Evolutionary conservation across 495 filamentous ascomycete species (phyloP).

Genomic region (Thermochaetoides thermophila): DNA sequence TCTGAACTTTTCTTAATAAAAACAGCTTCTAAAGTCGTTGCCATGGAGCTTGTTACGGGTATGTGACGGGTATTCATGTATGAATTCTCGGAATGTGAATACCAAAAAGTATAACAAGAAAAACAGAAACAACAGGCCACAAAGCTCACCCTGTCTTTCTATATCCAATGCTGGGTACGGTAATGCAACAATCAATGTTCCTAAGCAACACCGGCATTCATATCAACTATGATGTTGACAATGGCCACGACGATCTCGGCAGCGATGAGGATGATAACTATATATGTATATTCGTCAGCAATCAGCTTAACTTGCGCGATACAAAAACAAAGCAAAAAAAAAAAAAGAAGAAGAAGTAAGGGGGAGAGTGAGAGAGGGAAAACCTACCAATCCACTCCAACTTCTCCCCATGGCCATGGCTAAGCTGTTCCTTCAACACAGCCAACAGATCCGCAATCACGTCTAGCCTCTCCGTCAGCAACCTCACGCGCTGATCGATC

Average conservation of each 20-base stretch:
- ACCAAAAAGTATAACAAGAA: no score
- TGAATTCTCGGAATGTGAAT: no score
- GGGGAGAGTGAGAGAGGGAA: not conserved
- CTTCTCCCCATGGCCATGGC: conserved; percentile 89
- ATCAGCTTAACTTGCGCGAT: not conserved
- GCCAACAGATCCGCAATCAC: conserved; percentile 91
- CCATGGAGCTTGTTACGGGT: no score
- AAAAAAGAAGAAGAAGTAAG: not conserved
- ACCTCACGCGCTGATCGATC: conserved; percentile 88
- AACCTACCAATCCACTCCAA: conserved; percentile 85
- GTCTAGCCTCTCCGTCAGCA: conserved; percentile 78
- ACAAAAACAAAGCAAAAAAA: conserved; percentile 1
- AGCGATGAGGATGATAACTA: conserved; percentile 88
- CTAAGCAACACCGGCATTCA: conserved; percentile 68
- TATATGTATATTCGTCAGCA: not conserved
- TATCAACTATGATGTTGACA: conserved; percentile 89
- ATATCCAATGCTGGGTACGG: not conserved
- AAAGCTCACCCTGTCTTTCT: no score
- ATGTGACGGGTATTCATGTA: no score
- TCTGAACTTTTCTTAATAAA: no score
- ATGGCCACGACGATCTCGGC: conserved; percentile 90
- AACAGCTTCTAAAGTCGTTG: no score
- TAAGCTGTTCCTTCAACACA: conserved; percentile 91
- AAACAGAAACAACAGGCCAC: no score
- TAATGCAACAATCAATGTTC: not conserved